A percentile compares a stretch with the other conserved stretches of the same genome.
Evolutionary conservation across 2,329 filamentous ascomycete species (phyloP).

Genomic region (Ophiostoma quercus): DNA sequence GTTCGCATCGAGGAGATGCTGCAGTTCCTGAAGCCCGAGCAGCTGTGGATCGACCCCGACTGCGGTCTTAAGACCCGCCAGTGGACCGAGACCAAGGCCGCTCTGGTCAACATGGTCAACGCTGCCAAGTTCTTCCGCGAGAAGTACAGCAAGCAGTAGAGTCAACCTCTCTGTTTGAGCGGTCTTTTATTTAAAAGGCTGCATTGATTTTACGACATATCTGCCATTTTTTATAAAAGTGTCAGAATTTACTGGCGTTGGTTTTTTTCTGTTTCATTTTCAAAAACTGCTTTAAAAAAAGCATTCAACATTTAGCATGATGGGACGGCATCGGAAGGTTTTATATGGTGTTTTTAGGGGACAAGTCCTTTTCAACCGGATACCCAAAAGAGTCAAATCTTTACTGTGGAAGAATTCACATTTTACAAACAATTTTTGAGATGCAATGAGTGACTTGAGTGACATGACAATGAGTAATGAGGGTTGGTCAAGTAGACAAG

Average conservation of each 20-base stretch:
- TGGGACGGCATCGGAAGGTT: slow-evolving; percentile 26
- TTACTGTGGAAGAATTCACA: slow-evolving; percentile 1
- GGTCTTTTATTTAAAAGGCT: slow-evolving; percentile 7
- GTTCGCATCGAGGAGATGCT: slow-evolving; percentile 98
- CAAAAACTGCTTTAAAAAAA: slow-evolving; percentile 18
- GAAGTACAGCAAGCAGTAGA: slow-evolving; percentile 67
- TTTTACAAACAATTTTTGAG: not conserved
- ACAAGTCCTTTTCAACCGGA: slow-evolving; percentile 27
- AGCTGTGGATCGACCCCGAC: slow-evolving; percentile 99
- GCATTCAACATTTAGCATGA: slow-evolving; percentile 26
- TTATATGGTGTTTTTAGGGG: slow-evolving; percentile 20
- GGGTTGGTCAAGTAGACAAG: not conserved
- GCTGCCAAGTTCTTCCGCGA: slow-evolving; percentile 94
- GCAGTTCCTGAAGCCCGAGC: slow-evolving; percentile 90
- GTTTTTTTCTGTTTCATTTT: slow-evolving; percentile 21
- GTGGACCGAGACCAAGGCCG: slow-evolving; percentile 98
- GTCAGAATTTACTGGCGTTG: slow-evolving; percentile 29
- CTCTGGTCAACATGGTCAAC: slow-evolving; percentile 93
- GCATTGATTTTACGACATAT: slow-evolving; percentile 20
- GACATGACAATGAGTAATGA: not conserved
- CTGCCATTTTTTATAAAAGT: not conserved
- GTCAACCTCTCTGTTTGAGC: not conserved
- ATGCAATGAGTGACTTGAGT: no score
- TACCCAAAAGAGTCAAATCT: slow-evolving; percentile 21
- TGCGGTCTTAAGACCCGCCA: slow-evolving; percentile 98